Evolutionary conservation across 768 basidiomycete genomes (phyloP).

Genomic region (Phylloporus rhodoxanthus): DNA sequence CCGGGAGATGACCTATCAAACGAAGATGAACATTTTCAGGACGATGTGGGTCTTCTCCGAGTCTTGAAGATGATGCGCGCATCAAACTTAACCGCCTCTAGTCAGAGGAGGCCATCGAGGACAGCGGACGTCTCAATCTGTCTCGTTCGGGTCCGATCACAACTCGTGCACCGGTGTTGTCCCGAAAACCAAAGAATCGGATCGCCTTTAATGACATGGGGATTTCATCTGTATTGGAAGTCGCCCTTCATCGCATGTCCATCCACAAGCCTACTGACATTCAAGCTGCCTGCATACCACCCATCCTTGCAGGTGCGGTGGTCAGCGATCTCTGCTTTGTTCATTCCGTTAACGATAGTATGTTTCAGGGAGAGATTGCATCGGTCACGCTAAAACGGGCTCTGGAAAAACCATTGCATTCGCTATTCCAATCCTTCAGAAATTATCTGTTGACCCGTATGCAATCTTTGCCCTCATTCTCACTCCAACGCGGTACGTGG

Average conservation of each 20-base stretch:
- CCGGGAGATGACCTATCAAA: slow-evolving; percentile 11
- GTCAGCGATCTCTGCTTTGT: neutral
- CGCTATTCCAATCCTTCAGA: slow-evolving; percentile 89
- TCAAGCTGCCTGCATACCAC: slow-evolving; percentile 86
- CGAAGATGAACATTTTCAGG: slow-evolving; percentile 19
- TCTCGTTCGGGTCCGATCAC: slow-evolving; percentile 20
- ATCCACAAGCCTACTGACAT: slow-evolving; percentile 82
- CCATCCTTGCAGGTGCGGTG: slow-evolving; percentile 64
- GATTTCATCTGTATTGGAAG: slow-evolving; percentile 52
- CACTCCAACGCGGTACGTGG: slow-evolving; percentile 83
- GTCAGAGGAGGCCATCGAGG: slow-evolving; percentile 4
- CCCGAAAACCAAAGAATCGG: slow-evolving; percentile 6
- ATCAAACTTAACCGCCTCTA: neutral
- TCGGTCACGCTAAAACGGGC: slow-evolving; percentile 97
- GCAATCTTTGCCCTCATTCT: slow-evolving; percentile 91
- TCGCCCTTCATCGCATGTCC: slow-evolving; percentile 73
- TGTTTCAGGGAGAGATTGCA: slow-evolving; percentile 82
- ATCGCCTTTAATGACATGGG: slow-evolving; percentile 51
- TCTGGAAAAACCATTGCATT: slow-evolving; percentile 98
- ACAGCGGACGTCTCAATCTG: slow-evolving; percentile 14
- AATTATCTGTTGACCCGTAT: slow-evolving; percentile 82
- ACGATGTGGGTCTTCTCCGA: slow-evolving; percentile 7
- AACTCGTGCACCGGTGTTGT: slow-evolving; percentile 3
- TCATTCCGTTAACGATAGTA: neutral
- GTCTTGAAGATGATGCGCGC: neutral